phyloP scores from a whole-genome alignment of 2,329 filamentous ascomycete species.

The Aureobasidium sp. region DNA sequence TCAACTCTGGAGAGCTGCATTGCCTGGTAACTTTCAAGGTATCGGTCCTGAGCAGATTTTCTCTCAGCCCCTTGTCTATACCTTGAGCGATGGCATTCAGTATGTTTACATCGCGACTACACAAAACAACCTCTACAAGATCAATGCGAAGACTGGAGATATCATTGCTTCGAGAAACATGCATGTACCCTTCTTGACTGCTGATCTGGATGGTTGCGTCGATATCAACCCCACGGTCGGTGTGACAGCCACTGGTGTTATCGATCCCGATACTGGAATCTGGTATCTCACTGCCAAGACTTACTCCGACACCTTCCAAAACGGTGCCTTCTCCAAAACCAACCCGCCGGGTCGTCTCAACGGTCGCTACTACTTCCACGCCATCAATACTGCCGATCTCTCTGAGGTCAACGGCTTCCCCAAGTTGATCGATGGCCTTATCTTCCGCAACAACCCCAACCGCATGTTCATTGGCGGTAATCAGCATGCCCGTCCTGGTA shows the following conservation, averaged over 20 bases:
- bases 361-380: slow-evolving; percentile 53
- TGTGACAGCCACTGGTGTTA: slow-evolving; percentile 56
- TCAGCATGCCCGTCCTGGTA: slow-evolving; percentile 52
- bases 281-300: slow-evolving; percentile 58
- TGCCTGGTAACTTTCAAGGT: slow-evolving; percentile 60
- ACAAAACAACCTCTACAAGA: slow-evolving; percentile 65
- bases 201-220: slow-evolving; percentile 52
- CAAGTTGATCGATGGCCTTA: slow-evolving; percentile 46
- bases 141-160: slow-evolving; percentile 51
- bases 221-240: slow-evolving; percentile 56
- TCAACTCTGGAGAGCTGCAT: slow-evolving; percentile 57
- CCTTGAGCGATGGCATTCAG: slow-evolving; percentile 36
- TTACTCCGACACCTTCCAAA: slow-evolving; percentile 45
- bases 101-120: slow-evolving; percentile 64
- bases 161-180: slow-evolving; percentile 47
- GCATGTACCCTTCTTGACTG: slow-evolving; percentile 52
- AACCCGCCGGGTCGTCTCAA: slow-evolving; percentile 43
- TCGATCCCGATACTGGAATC: slow-evolving; percentile 56
- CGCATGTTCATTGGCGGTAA: slow-evolving; percentile 54
- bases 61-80: slow-evolving; percentile 60
- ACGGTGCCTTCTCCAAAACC: slow-evolving; percentile 26
- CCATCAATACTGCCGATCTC: slow-evolving; percentile 51
- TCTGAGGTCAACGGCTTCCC: slow-evolving; percentile 43
- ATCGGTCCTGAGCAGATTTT: slow-evolving; percentile 57
- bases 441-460: slow-evolving; percentile 51